Evolutionary conservation across 2,329 filamentous ascomycete genomes (phyloP).

Genomic region (Fusarium setosum): DNA sequence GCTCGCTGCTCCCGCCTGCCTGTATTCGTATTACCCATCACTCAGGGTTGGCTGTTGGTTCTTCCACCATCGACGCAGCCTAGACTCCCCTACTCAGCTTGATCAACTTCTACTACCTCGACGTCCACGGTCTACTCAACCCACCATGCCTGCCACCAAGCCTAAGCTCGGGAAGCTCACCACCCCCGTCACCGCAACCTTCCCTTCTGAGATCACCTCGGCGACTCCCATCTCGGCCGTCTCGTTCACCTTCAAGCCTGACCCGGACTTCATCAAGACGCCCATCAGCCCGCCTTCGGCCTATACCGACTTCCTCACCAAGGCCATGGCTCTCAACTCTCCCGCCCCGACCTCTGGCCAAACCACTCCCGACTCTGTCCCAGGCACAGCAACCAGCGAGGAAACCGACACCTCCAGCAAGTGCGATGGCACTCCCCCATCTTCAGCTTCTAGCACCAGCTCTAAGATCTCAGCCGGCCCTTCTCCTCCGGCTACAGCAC

Average conservation of each 20-base stretch:
- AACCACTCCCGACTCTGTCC: slow-evolving; percentile 59
- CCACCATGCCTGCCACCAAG: slow-evolving; percentile 63
- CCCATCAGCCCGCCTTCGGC: slow-evolving; percentile 91
- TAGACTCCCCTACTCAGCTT: slow-evolving; percentile 25
- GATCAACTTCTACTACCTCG: slow-evolving; percentile 17
- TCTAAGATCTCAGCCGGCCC: slow-evolving; percentile 42
- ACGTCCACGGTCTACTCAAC: slow-evolving; percentile 17
- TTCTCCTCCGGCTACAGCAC: slow-evolving; percentile 51
- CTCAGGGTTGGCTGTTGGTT: slow-evolving; percentile 40
- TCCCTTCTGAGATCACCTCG: slow-evolving; percentile 70
- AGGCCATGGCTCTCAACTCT: slow-evolving; percentile 80
- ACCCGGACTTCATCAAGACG: slow-evolving; percentile 76
- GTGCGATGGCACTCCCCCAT: slow-evolving; percentile 63
- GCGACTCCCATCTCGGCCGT: slow-evolving; percentile 72
- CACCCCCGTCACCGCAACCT: slow-evolving; percentile 71
- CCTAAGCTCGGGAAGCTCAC: slow-evolving; percentile 72
- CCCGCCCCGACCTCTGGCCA: slow-evolving; percentile 68
- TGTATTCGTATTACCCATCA: slow-evolving; percentile 29
- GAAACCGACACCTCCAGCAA: slow-evolving; percentile 68
- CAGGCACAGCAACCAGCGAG: slow-evolving; percentile 68
- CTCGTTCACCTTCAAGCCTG: slow-evolving; percentile 53
- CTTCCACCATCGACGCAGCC: slow-evolving; percentile 27
- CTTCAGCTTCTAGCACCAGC: slow-evolving; percentile 52
- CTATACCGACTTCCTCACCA: slow-evolving; percentile 89
- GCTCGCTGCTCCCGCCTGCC: slow-evolving; percentile 40